These are phyloP conservation scores for Corrigiola litoralis DNA, from an alignment of 179 eudicot genomes.

Conservation along the genomic window DNA sequence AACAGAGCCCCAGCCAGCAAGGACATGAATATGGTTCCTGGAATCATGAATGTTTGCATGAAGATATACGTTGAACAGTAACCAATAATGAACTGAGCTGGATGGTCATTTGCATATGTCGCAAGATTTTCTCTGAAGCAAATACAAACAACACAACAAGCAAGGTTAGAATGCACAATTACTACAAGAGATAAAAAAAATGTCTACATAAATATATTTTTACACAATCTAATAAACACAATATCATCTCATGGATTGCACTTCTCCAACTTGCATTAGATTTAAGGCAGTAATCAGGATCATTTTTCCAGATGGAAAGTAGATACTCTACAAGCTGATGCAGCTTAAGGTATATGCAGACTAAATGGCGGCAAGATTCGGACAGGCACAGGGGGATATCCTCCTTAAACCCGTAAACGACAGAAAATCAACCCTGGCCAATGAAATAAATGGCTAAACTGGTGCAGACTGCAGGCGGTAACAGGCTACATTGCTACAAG, in stretches of 20 bases:
- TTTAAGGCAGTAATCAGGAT: background rate
- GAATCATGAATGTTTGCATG: conserved; percentile 99
- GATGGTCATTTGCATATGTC: conserved; percentile 66
- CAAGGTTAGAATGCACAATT: background rate
- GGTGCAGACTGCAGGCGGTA: background rate
- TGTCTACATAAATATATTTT: no score
- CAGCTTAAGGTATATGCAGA: background rate
- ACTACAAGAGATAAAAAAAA: background rate
- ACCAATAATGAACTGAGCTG: conserved; percentile 81
- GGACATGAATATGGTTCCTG: conserved; percentile 97
- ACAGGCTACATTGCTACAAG: no score
- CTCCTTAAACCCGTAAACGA: background rate
- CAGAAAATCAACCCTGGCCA: background rate
- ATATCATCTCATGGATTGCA: background rate
- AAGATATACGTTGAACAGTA: conserved; percentile 95
- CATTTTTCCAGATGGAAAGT: background rate
- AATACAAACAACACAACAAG: conserved; percentile 14
- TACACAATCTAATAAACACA: no score
- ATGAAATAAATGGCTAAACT: no score
- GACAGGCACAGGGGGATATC: background rate
- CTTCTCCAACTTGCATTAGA: background rate
- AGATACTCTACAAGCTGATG: background rate
- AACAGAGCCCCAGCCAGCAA: conserved; percentile 97
- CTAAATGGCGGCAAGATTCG: background rate
- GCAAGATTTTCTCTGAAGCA: conserved; percentile 78